Percentiles rank a stretch among this genome's conserved stretches.
These are phyloP conservation scores for Halteria grandinella DNA, from an alignment of 73 alveolate species.

Conservation along the genomic window DNA sequence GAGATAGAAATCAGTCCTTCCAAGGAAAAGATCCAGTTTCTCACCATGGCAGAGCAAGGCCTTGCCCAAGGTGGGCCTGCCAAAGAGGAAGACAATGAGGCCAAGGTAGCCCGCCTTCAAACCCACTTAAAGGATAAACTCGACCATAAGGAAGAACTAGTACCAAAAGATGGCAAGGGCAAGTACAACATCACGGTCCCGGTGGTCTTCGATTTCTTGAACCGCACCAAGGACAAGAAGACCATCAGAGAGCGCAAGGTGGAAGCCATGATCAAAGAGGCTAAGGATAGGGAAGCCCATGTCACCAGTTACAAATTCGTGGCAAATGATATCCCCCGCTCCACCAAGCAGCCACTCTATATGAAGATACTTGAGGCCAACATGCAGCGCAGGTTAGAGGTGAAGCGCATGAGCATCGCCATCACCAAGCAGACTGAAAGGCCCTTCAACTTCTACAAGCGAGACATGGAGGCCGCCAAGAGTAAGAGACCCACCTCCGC, in stretches of 20 bases:
- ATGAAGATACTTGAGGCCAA: slow-evolving; percentile 65
- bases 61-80: neutral
- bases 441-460: slow-evolving; percentile 78
- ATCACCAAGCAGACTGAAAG: slow-evolving; percentile 72
- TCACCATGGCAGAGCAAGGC: slow-evolving; percentile 34
- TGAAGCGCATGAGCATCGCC: slow-evolving; percentile 65
- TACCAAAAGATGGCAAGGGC: slow-evolving; percentile 42
- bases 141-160: slow-evolving; percentile 22
- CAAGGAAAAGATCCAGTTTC: neutral
- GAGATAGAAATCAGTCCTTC: slow-evolving; percentile 35
- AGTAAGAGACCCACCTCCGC: slow-evolving; percentile 53
- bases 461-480: slow-evolving; percentile 65
- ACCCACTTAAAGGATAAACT: slow-evolving; percentile 31
- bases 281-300: slow-evolving; percentile 53
- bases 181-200: slow-evolving; percentile 76
- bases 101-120: too few relatives aligned
- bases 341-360: slow-evolving; percentile 69
- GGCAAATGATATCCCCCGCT: slow-evolving; percentile 77
- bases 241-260: slow-evolving; percentile 73
- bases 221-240: slow-evolving; percentile 58
- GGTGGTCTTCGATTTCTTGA: slow-evolving; percentile 70
- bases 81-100: too few relatives aligned
- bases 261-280: slow-evolving; percentile 71
- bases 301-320: slow-evolving; percentile 39
- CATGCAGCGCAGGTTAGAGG: slow-evolving; percentile 73